Conservation (phyloP, 148 eudicot species). For the Rhododendron ovatum region DNA sequence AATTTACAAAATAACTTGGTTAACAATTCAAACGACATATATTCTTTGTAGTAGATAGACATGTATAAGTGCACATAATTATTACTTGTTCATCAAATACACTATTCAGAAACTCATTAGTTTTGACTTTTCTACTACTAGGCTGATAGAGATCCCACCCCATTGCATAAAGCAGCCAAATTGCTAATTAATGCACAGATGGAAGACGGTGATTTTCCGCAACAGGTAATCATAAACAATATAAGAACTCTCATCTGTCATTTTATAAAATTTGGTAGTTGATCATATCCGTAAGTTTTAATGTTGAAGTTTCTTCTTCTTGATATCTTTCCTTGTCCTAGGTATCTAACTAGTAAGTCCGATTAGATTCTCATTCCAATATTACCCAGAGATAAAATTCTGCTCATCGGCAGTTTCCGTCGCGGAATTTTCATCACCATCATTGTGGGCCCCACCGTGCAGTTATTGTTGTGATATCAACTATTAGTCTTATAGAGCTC, state of each 20-base stretch:
- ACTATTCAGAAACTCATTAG: neutral
- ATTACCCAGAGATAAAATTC: no score
- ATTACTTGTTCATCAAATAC: neutral
- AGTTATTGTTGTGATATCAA: no score
- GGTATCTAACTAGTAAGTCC: neutral
- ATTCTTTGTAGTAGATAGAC: no score
- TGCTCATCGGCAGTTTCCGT: no score
- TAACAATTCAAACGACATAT: no score
- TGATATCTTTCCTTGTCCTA: no score
- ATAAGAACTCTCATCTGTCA: neutral
- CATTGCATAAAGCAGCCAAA: neutral
- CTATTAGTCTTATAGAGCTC: no score
- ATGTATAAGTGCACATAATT: no score
- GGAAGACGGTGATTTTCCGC: neutral
- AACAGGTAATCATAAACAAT: neutral
- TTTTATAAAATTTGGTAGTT: neutral
- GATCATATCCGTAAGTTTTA: slow-evolving; percentile 8
- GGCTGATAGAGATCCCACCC: neutral
- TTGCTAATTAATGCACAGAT: neutral
- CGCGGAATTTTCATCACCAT: no score
- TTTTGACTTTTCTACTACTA: neutral
- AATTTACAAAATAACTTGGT: no score
- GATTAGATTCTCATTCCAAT: no score
- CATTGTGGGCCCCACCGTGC: no score
- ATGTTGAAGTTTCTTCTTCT: slow-evolving; percentile 19